Base-by-base conservation (phyloP, 192 early-diverging fungal species). In the Coemansia guatemalensis region DNA sequence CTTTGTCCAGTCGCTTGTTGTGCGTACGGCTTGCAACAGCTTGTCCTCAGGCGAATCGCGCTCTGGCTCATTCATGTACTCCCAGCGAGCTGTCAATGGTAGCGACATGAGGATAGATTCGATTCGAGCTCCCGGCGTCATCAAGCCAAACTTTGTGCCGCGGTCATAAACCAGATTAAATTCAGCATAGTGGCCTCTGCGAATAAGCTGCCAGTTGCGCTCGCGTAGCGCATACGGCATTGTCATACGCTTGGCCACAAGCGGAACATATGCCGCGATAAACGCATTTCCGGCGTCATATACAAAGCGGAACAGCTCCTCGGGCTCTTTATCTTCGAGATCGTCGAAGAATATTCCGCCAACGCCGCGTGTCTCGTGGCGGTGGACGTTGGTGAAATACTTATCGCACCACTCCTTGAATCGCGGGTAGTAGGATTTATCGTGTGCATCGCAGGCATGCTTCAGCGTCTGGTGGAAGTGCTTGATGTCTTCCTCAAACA, bases 261-360 rank as follows among this genome's bases (percentile, higher is more conserved):
- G 90, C 7, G 97, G 97, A 39, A 95, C 65, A 66, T 99, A 99
- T 29, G 94, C 91, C 12, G 76, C 75, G 12, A 92, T 78, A 73
- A 99, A 92, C 7, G 87, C 71, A 44, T 87, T 82, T n/a, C 92
- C 94, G 30, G 89, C 91, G 44, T 90, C 85, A 59, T 90, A 84
- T 9, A 95, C 90, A 83, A 94, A 97, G 0, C 63, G 79, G 76
- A 95, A 99, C 32, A 92, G 65, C 57, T 93, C 85, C 44, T 96
- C 90, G 3, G 84, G 78, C 20, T 67, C 55, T 68, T 86, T 87
- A 50, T 89, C 85, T 55, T 90, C 89, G 44, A 97, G 71, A 67
- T 99, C 97, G 65, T 99, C 97, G 78, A 99, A 99, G 78, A 99
- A 99, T 74, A 97, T 97, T 26, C 97, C 97, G 23, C 97, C 97